Base-by-base conservation (phyloP, 768 basidiomycete species). In the Mycena olivaceomarginata region DNA sequence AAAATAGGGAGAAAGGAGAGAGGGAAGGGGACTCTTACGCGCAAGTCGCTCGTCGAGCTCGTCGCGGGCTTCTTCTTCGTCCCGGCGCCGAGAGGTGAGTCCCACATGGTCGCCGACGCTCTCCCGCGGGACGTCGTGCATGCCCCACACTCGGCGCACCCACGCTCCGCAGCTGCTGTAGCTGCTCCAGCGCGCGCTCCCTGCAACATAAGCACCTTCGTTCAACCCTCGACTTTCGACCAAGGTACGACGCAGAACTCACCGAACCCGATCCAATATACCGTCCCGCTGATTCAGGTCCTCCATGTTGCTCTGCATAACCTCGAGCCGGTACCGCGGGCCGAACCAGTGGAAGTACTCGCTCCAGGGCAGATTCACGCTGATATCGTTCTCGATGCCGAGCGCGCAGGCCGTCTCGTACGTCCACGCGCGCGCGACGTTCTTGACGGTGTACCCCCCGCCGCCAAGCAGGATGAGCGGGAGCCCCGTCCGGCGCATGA, bases 321-420 rank as follows among this genome's bases (percentile, higher is more conserved):
- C 98, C 82, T 99, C 98, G 43, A 99, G 90, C 77, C 97, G 90
- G 85, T 98, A 99, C 76, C 97, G 88, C 13, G 98, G 98, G 0
- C 98, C 98, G 83, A 98, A 99, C 94, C 97, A 99, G 84, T 99
- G 98, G 82, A 99, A 96, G 84, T 97, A 98, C 80, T 94, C 92
- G 84, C 94, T 96, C 93, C 93, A 97, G 2, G 95, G 96, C 74
- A 97, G 86, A 80, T 96, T 95, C 37, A 90, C 89, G 82, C 96
- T 94, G 69, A 96, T 93, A 7, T 91, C 91, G 51, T 95, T 86
- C 82, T 98, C 94, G 59, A 95, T 90, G 2, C 96, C 97, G 18
- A 97, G 90, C 25, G 97, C 96, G 81, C 98, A 95, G 1, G 97
- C 98, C 0, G 98, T 99, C 85, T 99, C 98, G 87, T 95, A 98